Conservation (phyloP, 495 filamentous ascomycete species). For the Penicillium flavigenum region DNA sequence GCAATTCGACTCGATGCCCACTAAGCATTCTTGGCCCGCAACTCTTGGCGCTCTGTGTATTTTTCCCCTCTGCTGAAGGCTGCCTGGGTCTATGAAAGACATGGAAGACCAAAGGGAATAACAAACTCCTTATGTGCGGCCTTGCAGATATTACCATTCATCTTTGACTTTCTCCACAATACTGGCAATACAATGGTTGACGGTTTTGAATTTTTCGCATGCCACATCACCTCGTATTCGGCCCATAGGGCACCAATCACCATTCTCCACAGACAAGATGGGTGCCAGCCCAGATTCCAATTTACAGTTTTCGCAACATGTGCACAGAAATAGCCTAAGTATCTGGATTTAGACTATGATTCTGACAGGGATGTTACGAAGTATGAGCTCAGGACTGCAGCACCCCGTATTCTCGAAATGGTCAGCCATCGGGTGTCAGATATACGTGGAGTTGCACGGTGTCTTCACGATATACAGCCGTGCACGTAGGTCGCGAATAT, state of each 20-base stretch:
- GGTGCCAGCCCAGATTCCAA: background rate
- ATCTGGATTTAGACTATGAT: background rate
- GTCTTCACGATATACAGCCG: background rate
- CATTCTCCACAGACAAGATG: background rate
- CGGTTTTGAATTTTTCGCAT: background rate
- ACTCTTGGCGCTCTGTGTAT: background rate
- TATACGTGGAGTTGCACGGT: background rate
- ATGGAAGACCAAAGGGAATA: background rate
- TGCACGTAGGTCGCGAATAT: background rate
- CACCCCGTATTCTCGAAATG: background rate
- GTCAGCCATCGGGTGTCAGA: background rate
- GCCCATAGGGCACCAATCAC: slow-evolving; percentile 12
- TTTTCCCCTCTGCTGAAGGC: no score
- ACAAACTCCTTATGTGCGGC: background rate
- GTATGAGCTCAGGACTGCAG: background rate
- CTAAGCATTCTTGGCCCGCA: background rate
- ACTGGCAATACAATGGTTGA: background rate
- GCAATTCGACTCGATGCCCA: no score
- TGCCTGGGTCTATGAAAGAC: no score
- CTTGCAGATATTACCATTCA: background rate
- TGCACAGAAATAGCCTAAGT: background rate
- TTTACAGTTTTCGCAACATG: background rate
- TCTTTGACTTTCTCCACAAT: background rate
- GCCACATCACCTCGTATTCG: slow-evolving; percentile 10
- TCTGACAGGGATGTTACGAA: background rate